phyloP scores from a whole-genome alignment of 2,329 filamentous ascomycete genomes.

The Coniochaeta sp. region DNA sequence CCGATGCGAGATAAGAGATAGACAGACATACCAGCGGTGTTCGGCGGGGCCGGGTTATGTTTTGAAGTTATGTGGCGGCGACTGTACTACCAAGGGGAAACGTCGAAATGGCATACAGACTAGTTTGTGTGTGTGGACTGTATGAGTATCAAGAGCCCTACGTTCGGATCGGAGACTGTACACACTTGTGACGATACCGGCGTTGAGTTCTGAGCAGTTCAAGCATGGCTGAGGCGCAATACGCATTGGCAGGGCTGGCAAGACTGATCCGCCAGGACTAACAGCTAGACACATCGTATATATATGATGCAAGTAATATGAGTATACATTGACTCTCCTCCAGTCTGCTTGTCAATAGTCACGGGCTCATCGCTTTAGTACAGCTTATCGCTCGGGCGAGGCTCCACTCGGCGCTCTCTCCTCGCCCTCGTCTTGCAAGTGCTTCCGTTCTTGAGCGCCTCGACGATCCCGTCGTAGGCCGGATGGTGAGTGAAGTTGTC shows the following conservation, averaged over 20 bases:
- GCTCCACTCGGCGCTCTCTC: not conserved
- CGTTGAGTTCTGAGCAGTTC: not conserved
- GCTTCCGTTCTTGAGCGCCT: conserved; percentile 15
- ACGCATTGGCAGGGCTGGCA: no score
- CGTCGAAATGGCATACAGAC: no score
- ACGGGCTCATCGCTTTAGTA: not conserved
- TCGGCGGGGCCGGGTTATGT: no score
- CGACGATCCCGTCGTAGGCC: conserved; percentile 27
- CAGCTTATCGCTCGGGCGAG: not conserved
- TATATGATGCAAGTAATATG: not conserved
- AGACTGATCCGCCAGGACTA: no score
- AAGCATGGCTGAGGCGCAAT: no score
- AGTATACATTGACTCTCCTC: not conserved
- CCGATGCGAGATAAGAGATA: no score
- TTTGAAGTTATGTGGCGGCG: no score
- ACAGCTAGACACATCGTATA: not conserved
- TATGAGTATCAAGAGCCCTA: no score
- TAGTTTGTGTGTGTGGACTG: no score
- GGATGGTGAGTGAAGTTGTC: conserved; percentile 26
- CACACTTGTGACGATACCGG: no score
- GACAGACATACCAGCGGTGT: no score
- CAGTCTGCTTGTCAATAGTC: not conserved
- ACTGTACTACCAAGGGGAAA: not conserved
- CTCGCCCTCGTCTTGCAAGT: not conserved
- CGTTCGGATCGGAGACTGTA: no score